Percentiles rank a stretch among this genome's conserved stretches.
Conservation (phyloP, 305 asterid species). For the Rubia tinctorum region DNA sequence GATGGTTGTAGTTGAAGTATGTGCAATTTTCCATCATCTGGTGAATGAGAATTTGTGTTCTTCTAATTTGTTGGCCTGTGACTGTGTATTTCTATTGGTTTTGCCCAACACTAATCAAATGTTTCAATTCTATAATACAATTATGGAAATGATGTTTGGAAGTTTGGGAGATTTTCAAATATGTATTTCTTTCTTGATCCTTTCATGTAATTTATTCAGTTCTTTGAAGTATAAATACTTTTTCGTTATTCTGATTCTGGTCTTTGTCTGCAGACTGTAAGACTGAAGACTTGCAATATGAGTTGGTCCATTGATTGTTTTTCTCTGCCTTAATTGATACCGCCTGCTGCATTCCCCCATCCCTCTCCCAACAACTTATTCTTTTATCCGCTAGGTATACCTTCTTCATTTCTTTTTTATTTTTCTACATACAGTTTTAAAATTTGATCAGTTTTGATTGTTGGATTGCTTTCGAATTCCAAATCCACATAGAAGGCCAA, state of each 20-base stretch:
- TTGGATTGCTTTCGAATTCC: too few relatives aligned
- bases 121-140: neutral
- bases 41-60: neutral
- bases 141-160: neutral
- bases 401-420: too few relatives aligned
- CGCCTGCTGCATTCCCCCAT: too few relatives aligned
- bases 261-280: slow-evolving; percentile 20
- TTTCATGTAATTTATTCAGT: neutral
- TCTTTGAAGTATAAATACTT: neutral
- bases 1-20: neutral
- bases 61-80: neutral
- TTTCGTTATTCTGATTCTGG: neutral
- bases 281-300: slow-evolving; percentile 13
- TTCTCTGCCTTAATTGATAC: too few relatives aligned
- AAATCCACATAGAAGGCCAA: too few relatives aligned
- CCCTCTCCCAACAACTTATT: too few relatives aligned
- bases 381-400: too few relatives aligned
- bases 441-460: too few relatives aligned
- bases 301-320: neutral
- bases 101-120: neutral
- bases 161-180: neutral
- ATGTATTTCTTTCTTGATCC: neutral
- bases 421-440: too few relatives aligned
- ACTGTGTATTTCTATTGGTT: neutral
- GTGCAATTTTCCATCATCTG: neutral